Percentiles rank a stretch among this genome's conserved stretches.
These are phyloP conservation scores for Pleurostoma richardsiae DNA, from an alignment of 2,329 filamentous ascomycete genomes.

Conservation along the genomic window DNA sequence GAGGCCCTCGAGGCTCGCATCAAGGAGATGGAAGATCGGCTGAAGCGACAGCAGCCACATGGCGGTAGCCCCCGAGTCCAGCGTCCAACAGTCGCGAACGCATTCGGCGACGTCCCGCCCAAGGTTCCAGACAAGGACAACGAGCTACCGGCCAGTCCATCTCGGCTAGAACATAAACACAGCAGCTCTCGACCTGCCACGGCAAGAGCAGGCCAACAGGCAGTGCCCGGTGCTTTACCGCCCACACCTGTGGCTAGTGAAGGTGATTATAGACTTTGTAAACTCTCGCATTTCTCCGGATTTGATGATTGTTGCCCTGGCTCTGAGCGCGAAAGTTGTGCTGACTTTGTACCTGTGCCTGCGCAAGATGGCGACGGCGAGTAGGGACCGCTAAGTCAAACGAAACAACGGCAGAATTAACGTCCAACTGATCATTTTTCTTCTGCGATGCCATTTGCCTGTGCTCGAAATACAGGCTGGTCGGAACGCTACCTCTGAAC, in stretches of 20 bases:
- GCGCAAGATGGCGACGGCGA: slow-evolving; percentile 36
- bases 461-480: too few relatives aligned
- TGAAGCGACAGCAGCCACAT: slow-evolving; percentile 36
- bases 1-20: slow-evolving; percentile 80
- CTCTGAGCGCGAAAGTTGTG: slow-evolving; percentile 28
- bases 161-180: slow-evolving; percentile 7
- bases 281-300: slow-evolving; percentile 4
- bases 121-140: slow-evolving; percentile 19
- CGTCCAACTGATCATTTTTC: background rate
- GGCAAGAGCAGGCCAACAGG: slow-evolving; percentile 41
- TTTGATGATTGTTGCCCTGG: slow-evolving; percentile 6
- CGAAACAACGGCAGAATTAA: background rate
- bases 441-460: background rate
- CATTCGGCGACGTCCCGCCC: slow-evolving; percentile 16
- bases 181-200: slow-evolving; percentile 47
- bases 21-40: slow-evolving; percentile 76
- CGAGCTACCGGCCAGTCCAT: slow-evolving; percentile 4
- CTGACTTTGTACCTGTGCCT: slow-evolving; percentile 35
- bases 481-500: too few relatives aligned
- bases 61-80: slow-evolving; percentile 18
- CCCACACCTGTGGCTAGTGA: slow-evolving; percentile 57
- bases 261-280: slow-evolving; percentile 45
- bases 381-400: slow-evolving; percentile 23
- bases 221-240: slow-evolving; percentile 53
- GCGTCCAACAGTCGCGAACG: slow-evolving; percentile 19